These are phyloP conservation scores for Aspergillus nomiae DNA, from an alignment of 2,329 filamentous ascomycete species.

Conservation along the genomic window DNA sequence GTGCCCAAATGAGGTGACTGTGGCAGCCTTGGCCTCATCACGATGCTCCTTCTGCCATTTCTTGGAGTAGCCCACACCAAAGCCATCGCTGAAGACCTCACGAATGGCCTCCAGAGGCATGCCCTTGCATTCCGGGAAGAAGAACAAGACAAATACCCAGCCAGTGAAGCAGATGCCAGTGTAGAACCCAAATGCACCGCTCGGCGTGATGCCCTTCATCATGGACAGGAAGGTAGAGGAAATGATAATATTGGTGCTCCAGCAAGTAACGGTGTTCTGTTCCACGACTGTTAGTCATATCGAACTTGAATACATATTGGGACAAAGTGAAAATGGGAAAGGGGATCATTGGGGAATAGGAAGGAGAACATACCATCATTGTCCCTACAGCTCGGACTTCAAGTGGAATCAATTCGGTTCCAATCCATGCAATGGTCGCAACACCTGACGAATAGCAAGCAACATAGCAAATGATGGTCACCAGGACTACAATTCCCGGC, in stretches of 20 bases:
- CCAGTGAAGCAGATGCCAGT: neutral
- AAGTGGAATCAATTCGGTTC: neutral
- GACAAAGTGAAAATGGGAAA: neutral
- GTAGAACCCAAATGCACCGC: neutral
- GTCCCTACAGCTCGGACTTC: neutral
- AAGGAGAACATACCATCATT: neutral
- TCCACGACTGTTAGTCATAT: neutral
- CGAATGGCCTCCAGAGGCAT: neutral
- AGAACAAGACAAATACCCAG: neutral
- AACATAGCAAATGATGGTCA: neutral
- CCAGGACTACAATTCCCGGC: neutral
- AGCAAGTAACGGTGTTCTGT: slow-evolving; percentile 9
- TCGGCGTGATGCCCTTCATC: slow-evolving; percentile 1
- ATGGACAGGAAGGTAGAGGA: slow-evolving; percentile 12
- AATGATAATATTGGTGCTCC: slow-evolving; percentile 23
- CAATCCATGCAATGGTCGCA: slow-evolving; percentile 1
- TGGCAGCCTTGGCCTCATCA: neutral
- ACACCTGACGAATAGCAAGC: neutral
- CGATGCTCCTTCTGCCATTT: neutral
- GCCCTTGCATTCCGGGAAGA: slow-evolving; percentile 3
- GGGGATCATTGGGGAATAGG: neutral
- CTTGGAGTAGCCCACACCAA: neutral
- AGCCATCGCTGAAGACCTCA: neutral
- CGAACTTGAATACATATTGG: neutral
- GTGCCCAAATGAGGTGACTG: neutral